These are phyloP conservation scores for Westerdykella aurantiaca DNA, from an alignment of 2,329 filamentous ascomycete genomes.

Conservation along the genomic window DNA sequence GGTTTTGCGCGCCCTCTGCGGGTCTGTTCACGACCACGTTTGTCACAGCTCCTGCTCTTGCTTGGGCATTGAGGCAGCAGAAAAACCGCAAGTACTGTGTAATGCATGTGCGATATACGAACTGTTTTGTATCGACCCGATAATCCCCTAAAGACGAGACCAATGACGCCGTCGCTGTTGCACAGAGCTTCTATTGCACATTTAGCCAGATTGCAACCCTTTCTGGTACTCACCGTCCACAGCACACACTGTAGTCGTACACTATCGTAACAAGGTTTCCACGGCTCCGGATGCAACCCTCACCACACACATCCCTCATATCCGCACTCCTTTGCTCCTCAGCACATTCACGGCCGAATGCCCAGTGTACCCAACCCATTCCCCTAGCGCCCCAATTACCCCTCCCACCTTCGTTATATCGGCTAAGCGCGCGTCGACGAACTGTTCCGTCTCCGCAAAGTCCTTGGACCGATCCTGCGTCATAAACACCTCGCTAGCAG, in stretches of 20 bases:
- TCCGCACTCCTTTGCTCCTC: conserved; percentile 78
- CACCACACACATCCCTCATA: conserved; percentile 46
- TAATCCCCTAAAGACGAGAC: too few species aligned
- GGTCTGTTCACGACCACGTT: too few species aligned
- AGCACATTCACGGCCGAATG: conserved; percentile 73
- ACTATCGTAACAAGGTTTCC: too few species aligned
- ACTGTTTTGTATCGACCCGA: too few species aligned
- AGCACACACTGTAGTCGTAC: too few species aligned
- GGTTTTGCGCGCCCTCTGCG: too few species aligned
- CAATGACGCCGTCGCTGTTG: too few species aligned
- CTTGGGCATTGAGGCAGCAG: too few species aligned
- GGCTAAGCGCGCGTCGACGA: conserved; percentile 68
- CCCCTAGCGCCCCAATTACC: conserved; percentile 57
- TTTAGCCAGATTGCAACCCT: neutral
- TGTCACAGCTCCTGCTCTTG: too few species aligned
- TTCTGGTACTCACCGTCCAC: conserved; percentile 13
- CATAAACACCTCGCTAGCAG: conserved; percentile 80
- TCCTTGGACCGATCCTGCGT: conserved; percentile 72
- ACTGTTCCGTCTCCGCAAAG: conserved; percentile 72
- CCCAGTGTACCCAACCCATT: conserved; percentile 80
- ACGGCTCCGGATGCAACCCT: neutral
- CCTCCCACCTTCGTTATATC: conserved; percentile 61
- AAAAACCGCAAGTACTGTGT: too few species aligned
- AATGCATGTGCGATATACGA: too few species aligned
- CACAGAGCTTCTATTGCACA: too few species aligned